Conservation (phyloP, 371 early-diverging fungal species). For the Circinella umbellata region DNA sequence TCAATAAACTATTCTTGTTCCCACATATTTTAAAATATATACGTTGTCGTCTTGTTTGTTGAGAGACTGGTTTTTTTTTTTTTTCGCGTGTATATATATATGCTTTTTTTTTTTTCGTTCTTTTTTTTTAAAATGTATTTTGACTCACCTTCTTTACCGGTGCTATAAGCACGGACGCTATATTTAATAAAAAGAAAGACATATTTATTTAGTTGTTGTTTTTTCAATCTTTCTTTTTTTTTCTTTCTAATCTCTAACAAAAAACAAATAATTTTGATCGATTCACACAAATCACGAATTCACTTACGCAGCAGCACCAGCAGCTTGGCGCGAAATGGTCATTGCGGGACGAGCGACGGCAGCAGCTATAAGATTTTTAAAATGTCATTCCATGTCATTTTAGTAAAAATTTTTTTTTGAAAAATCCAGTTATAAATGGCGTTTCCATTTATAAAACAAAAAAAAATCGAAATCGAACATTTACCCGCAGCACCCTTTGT, state of each 20-base stretch:
- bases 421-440: neutral
- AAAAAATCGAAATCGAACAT: neutral
- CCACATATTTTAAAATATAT: neutral
- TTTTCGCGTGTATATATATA: no score
- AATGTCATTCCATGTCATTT: neutral
- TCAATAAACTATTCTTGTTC: no score
- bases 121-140: neutral
- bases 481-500: conserved; percentile 56
- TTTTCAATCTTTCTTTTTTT: no score
- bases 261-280: neutral
- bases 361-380: conserved; percentile 28
- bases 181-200: conserved; percentile 3
- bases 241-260: no score
- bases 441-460: neutral
- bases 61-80: no score
- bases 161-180: conserved; percentile 50
- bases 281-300: neutral
- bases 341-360: conserved; percentile 49
- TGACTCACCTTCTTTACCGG: conserved; percentile 38
- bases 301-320: conserved; percentile 51
- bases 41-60: no score
- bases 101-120: no score
- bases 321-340: conserved; percentile 46
- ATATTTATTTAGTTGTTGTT: neutral
- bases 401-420: no score